Evolutionary conservation across 805 yeast genomes (phyloP), one percentile per base, ranked within the genome.

Genomic region (Torulaspora maleeae): DNA sequence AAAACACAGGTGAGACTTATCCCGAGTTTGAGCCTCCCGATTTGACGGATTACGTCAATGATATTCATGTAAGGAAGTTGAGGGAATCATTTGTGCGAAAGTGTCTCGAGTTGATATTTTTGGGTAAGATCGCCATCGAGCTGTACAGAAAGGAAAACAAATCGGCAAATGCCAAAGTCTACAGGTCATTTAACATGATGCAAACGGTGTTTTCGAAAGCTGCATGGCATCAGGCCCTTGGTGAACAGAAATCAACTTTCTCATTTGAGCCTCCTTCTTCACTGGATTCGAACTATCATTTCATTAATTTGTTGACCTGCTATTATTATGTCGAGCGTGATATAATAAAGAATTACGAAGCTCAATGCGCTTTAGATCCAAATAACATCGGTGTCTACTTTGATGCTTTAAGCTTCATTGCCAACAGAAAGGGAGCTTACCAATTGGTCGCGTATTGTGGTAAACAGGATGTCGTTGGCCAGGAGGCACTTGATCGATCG

Each of bases 81-180:
- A 63, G 73, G 45, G 86, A 83, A 41, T 66, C 78, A 4, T 82
- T 70, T 48, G 68, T 75, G 13, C 67, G 86, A 48, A 79, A 76
- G 49, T 64, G 78, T 22, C 53, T 72, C 5, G 90, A 84, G 55
- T 64, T 79, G 19, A 63, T 76, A 3, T 76, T 74, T 36, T 55
- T 72, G 42, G 78, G 75, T 4, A 64, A 64, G 54, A 53, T 63
- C 38, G 61, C 70, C 2, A 47, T 52, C 16, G 46, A 50, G 35
- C 34, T 54, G 10, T 36, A 55, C 20, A 24, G 48, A 2, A 41
- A 44, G 9, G 52, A 49, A 10, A 44, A 38, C 2, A 17, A 44
- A 5, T 34, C 41, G 16, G 40, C 38, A 12, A 48, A 50, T 11
- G 45, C 59, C 1, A 47, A 49, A 16, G 48, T 56, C 7, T 42